Conservation (phyloP, 306 rosid species). For the Ormosia emarginata region DNA sequence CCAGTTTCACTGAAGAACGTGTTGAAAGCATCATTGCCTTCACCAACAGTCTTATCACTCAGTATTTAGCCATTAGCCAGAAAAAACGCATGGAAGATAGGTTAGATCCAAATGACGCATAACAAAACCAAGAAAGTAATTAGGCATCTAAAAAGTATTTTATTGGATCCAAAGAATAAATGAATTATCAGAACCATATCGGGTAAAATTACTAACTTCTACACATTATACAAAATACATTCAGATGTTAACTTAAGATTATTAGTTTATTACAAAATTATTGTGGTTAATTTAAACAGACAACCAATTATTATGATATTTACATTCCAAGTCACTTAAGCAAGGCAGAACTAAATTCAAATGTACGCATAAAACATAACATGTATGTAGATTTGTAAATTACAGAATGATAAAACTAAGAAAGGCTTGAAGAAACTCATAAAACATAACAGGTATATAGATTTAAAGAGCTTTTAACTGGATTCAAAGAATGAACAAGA, state of each 20-base stretch:
- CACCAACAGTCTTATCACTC: slow-evolving; percentile 39
- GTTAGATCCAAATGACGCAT: not conserved
- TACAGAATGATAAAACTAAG: not conserved
- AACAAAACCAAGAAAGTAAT: not conserved
- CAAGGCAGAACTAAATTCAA: not conserved
- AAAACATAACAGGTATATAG: too few species aligned
- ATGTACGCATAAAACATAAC: not conserved
- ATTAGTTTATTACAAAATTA: too few species aligned
- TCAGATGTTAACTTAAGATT: not conserved
- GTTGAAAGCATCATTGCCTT: slow-evolving; percentile 86
- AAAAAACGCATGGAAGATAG: not conserved
- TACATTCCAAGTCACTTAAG: not conserved
- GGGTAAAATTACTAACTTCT: not conserved
- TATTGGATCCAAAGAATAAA: not conserved
- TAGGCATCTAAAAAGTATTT: not conserved
- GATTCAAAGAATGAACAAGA: too few species aligned
- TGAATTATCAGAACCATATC: not conserved
- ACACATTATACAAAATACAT: not conserved
- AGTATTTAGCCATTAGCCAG: slow-evolving; percentile 90
- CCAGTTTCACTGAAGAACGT: slow-evolving; percentile 89
- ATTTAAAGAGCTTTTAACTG: not conserved
- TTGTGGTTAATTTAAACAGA: not conserved
- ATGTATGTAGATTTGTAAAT: not conserved
- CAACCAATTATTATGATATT: not conserved
- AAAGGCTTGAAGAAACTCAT: too few species aligned